These are phyloP conservation scores for Clarireedia hainanense DNA, from an alignment of 2,329 filamentous ascomycete species.

Conservation along the genomic window DNA sequence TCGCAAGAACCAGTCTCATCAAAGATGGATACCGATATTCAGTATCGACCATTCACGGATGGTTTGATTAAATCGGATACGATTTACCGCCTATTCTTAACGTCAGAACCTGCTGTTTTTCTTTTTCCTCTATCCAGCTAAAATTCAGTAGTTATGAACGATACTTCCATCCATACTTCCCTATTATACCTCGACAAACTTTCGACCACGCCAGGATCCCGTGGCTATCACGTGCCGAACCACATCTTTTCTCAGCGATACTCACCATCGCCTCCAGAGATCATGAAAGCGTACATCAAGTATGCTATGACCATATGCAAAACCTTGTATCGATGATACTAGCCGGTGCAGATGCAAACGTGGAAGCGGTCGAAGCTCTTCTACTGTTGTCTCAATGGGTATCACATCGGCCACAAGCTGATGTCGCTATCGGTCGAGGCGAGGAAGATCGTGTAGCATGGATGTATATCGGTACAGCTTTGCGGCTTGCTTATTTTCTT, in stretches of 20 bases:
- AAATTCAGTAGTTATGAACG: slow-evolving; percentile 19
- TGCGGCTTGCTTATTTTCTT: slow-evolving; percentile 63
- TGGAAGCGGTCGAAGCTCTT: slow-evolving; percentile 64
- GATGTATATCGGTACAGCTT: slow-evolving; percentile 68
- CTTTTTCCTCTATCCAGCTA: neutral
- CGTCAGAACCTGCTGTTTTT: slow-evolving; percentile 11
- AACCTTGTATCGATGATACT: slow-evolving; percentile 58
- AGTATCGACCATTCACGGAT: slow-evolving; percentile 25
- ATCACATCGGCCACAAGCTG: slow-evolving; percentile 25
- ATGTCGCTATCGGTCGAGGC: slow-evolving; percentile 50
- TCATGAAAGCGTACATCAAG: slow-evolving; percentile 54
- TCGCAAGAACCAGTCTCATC: slow-evolving; percentile 10
- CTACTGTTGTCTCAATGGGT: slow-evolving; percentile 65
- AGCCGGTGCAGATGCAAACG: slow-evolving; percentile 57
- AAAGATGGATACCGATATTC: slow-evolving; percentile 19
- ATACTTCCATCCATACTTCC: slow-evolving; percentile 60
- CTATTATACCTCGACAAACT: slow-evolving; percentile 49
- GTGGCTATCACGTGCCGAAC: slow-evolving; percentile 48
- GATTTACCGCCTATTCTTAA: slow-evolving; percentile 24
- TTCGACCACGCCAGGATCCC: slow-evolving; percentile 45
- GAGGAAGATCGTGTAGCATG: slow-evolving; percentile 69
- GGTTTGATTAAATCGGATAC: slow-evolving; percentile 22
- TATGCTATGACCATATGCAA: slow-evolving; percentile 64
- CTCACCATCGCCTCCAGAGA: slow-evolving; percentile 66
- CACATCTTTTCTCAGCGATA: slow-evolving; percentile 61